Evolutionary conservation across 2,329 filamentous ascomycete genomes (phyloP).

Genomic region (Dactylonectria estremocensis): DNA sequence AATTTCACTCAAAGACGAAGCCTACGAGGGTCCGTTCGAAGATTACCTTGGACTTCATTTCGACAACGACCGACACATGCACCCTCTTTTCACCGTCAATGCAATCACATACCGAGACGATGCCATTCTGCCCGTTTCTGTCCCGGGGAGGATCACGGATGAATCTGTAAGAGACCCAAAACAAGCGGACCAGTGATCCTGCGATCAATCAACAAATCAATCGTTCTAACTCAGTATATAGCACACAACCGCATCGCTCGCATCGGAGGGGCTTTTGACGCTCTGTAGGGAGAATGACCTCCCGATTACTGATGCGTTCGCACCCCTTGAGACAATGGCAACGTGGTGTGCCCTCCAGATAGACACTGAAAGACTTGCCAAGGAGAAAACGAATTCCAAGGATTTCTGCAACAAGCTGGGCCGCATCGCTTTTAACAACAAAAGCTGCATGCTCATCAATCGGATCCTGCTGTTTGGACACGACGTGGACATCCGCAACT

Average conservation of each 20-base stretch:
- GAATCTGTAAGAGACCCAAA: conserved; percentile 17
- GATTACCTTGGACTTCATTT: conserved; percentile 16
- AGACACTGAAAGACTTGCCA: conserved; percentile 69
- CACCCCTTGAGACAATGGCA: conserved; percentile 63
- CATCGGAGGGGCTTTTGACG: conserved; percentile 8
- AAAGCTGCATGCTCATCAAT: conserved; percentile 60
- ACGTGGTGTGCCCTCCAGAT: conserved; percentile 68
- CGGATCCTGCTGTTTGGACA: conserved; percentile 62
- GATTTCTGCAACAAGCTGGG: conserved; percentile 34
- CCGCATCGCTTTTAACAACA: conserved; percentile 23
- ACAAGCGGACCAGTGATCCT: too few relatives aligned
- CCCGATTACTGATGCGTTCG: conserved; percentile 57
- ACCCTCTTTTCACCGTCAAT: conserved; percentile 32
- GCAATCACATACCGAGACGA: conserved; percentile 35
- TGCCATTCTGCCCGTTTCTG: conserved; percentile 34
- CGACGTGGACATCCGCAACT: conserved; percentile 63
- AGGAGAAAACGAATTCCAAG: conserved; percentile 38
- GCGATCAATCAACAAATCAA: too few relatives aligned
- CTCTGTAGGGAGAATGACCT: conserved; percentile 8
- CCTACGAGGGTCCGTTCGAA: conserved; percentile 20
- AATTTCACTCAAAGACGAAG: conserved; percentile 52
- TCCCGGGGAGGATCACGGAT: conserved; percentile 26
- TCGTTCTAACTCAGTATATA: neutral
- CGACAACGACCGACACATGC: conserved; percentile 5
- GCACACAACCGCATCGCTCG: conserved; percentile 15